Evolutionary conservation across 495 filamentous ascomycete genomes (phyloP), one percentile per base, ranked within the genome.

Genomic region (Sordaria brevicollis): DNA sequence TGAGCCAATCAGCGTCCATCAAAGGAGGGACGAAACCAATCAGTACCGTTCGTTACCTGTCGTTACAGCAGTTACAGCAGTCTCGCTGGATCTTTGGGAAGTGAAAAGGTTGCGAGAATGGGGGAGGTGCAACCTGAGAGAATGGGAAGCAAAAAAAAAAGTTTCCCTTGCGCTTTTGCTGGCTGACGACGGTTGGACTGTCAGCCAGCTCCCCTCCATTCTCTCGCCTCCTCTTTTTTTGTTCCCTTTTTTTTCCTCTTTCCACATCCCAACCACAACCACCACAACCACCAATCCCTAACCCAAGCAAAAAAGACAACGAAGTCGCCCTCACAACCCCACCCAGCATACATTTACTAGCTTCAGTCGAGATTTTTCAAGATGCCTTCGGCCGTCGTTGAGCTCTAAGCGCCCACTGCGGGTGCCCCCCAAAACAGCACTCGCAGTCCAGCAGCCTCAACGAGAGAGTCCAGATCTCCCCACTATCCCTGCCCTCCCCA

Each of bases 391-490:
- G 91, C 91, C 83, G 87, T 92, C 91, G 91, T 89, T 93, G 91
- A 90, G 91, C 92, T 96, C 91, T 96, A 92, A 93, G 92, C 84
- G 83, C 86, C 88, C 90, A 88, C 92, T 94, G 90, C 88, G 89
- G 89, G 85, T 85, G 84, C 80, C 79, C 75, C 76, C 68, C 80
- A n/a, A n/a, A n/a, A 75, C 80, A 76, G 83, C 83, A 84, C 84
- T 80, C 84, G 86, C 85, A 87, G 88, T 87, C 90, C 89, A 89
- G 87, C 92, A 93, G 92, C 91, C 78, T 84, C 91, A 88, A 84
- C 92, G 91, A 92, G 87, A 83, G 79, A 80, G 86, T 89, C 86
- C 87, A 25, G 39, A 43, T 43, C 39, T 43, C 39, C 39, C 65
- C 65, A 41, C 35, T 66, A 66, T 66, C 31, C 35, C 65, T 36